phyloP scores from a whole-genome alignment of 1,139 yeast genomes.

The Diutina sp. region DNA sequence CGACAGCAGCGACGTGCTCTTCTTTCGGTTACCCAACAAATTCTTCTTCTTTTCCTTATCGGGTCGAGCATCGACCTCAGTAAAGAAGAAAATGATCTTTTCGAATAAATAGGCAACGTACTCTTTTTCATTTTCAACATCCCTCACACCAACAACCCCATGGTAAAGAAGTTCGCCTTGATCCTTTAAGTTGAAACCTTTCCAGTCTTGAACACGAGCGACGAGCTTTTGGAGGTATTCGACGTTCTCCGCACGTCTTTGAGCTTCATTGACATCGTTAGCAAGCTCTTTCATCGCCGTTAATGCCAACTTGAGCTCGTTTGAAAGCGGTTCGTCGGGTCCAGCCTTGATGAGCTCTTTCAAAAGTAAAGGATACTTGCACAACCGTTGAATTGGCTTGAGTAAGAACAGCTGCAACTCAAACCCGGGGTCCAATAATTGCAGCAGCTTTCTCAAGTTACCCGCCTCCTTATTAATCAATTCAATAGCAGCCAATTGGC shows the following conservation, averaged over 20 bases:
- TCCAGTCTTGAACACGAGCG: conserved; percentile 79
- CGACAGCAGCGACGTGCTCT: conserved; percentile 20
- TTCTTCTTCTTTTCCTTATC: conserved; percentile 20
- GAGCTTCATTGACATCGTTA: conserved; percentile 85
- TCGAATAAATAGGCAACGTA: conserved; percentile 86
- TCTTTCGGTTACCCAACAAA: conserved; percentile 28
- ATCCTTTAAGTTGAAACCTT: conserved; percentile 73
- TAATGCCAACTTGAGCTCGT: conserved; percentile 59
- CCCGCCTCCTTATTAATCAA: conserved; percentile 54
- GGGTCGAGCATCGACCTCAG: conserved; percentile 17
- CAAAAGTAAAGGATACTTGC: conserved; percentile 81
- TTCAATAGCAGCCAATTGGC: conserved; percentile 78
- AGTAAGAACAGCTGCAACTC: conserved; percentile 83
- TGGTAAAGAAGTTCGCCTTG: conserved; percentile 80
- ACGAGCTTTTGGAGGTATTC: conserved; percentile 56
- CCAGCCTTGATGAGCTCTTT: conserved; percentile 63
- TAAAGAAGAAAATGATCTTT: conserved; percentile 71
- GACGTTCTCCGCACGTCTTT: conserved; percentile 81
- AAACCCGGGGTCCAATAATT: conserved; percentile 70
- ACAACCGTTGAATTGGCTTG: conserved; percentile 89
- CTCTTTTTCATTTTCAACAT: conserved; percentile 68
- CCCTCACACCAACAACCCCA: conserved; percentile 66
- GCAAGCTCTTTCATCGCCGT: conserved; percentile 58
- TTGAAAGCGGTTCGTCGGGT: conserved; percentile 30
- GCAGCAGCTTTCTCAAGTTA: conserved; percentile 42